Conservation (phyloP, 768 basidiomycete species). For the Strobilomyces confusus region DNA sequence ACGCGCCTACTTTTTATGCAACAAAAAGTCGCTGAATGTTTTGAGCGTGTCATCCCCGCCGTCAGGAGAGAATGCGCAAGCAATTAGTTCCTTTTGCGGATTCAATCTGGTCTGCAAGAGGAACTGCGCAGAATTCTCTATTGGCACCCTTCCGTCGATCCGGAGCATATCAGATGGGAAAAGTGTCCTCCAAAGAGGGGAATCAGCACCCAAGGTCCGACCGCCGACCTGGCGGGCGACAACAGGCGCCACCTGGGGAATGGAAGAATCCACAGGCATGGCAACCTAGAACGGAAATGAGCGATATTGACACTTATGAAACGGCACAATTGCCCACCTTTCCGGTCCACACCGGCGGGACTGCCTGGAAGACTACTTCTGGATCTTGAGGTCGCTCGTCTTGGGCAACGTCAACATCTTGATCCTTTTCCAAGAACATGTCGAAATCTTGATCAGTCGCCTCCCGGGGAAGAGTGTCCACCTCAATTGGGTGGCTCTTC, state of each 20-base stretch:
- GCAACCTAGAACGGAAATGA: conserved; percentile 48
- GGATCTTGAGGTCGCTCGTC: conserved; percentile 34
- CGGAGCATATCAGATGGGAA: conserved; percentile 67
- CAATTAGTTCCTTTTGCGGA: conserved; percentile 71
- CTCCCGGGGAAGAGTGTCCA: conserved; percentile 34
- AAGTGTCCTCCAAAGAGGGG: conserved; percentile 68
- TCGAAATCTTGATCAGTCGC: conserved; percentile 82
- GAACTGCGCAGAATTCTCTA: conserved; percentile 72
- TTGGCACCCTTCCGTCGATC: conserved; percentile 82
- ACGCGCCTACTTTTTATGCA: conserved; percentile 62
- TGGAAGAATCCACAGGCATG: conserved; percentile 75
- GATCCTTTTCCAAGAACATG: conserved; percentile 71
- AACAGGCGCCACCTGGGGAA: conserved; percentile 62
- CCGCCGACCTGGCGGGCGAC: conserved; percentile 81
- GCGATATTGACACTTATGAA: background rate
- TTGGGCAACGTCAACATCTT: conserved; percentile 31
- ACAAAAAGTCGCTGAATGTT: conserved; percentile 60
- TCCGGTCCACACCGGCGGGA: conserved; percentile 68
- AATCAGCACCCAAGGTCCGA: conserved; percentile 50
- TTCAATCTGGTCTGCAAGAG: conserved; percentile 76
- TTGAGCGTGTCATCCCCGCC: conserved; percentile 48
- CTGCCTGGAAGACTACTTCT: conserved; percentile 50
- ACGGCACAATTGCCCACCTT: conserved; percentile 45
- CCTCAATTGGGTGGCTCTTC: conserved; percentile 45
- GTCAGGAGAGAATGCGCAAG: conserved; percentile 66